Base-by-base conservation (phyloP, 495 filamentous ascomycete species). In the Venustampulla echinocandica region DNA sequence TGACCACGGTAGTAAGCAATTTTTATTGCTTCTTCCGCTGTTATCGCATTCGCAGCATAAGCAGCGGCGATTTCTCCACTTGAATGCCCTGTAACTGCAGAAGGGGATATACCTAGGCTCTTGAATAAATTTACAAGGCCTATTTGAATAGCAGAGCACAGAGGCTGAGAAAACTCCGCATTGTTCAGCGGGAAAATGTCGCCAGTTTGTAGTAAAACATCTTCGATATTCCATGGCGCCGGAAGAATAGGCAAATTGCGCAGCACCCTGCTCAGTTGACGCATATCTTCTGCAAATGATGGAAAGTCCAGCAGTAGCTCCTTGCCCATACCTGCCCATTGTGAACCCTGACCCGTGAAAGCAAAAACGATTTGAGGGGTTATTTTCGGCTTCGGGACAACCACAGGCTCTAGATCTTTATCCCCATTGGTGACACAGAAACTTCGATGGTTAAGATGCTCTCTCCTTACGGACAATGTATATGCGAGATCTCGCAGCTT, bases 61-160 rank as follows among this genome's bases (percentile, higher is more conserved):
- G 74, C 71, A 4, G 73, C 75, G 14, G 44, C 70, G 52, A 82
- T 82, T 53, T 84, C 80, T 9, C 80, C 80, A 55, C 71, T 77
- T 2, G 79, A 82, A 59, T 84, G 79, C 6, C 80, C 80, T 3
- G 77, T 67, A 1, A 39, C 76, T 15, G 70, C 70, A 0, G 58
- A 56, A 0, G 79, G 77, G 5, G 32, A 54, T 27, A 84, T 67
- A 25, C 69, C 70, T 66, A 76, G 79, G 5, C 65, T 68, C 17
- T 46, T 49, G 20, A 82, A 57, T 0, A 82, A 57, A 22, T 76
- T 69, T 0, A 74, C 69, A 42, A 84, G 47, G 2, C 70, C 71
- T 6, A 78, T 53, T 52, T 77, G 74, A 4, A 77, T 60, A 3
- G 71, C 69, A 9, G 64, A 73, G 50, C 68, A 80, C 36, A 72